phyloP scores from a whole-genome alignment of 805 yeast genomes.

The Candida bentonensis region DNA sequence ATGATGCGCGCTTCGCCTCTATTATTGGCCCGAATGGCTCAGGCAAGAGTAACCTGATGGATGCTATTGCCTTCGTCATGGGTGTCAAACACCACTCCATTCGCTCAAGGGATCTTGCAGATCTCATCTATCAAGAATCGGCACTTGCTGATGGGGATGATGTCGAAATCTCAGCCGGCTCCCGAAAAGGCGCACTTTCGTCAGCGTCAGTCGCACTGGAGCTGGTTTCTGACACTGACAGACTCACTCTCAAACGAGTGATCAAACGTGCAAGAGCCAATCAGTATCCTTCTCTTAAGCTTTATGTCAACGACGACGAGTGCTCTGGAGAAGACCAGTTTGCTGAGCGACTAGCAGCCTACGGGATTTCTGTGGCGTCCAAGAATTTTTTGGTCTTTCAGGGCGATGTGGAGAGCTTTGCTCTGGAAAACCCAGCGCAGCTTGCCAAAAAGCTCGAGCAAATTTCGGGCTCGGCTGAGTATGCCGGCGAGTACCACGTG shows the following conservation, averaged over 20 bases:
- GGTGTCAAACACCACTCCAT: constrained; percentile 68
- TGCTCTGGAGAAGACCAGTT: constrained; percentile 34
- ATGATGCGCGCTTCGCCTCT: constrained; percentile 62
- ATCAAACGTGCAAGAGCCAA: constrained; percentile 8
- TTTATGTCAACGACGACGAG: constrained; percentile 6
- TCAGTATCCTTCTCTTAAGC: constrained; percentile 1
- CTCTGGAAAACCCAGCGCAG: constrained; percentile 70
- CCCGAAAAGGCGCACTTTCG: not conserved
- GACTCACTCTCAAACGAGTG: not conserved
- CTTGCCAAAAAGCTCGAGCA: constrained; percentile 64
- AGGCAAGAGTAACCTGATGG: constrained; percentile 95
- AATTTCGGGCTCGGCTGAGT: constrained; percentile 69
- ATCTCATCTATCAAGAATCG: constrained; percentile 56
- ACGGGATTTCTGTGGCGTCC: constrained; percentile 77
- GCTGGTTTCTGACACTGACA: not conserved
- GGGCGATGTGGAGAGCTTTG: constrained; percentile 91
- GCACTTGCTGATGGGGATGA: constrained; percentile 6
- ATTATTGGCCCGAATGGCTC: constrained; percentile 98
- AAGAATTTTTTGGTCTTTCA: constrained; percentile 88
- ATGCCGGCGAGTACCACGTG: constrained; percentile 48
- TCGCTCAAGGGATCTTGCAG: constrained; percentile 59
- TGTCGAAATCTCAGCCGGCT: constrained; percentile 5
- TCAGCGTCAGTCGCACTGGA: not conserved
- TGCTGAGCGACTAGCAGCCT: constrained; percentile 46
- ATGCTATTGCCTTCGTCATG: constrained; percentile 87